Percentiles rank a stretch among this genome's conserved stretches.
These are phyloP conservation scores for Ogataea trehalophila DNA, from an alignment of 805 yeast genomes.

Conservation along the genomic window DNA sequence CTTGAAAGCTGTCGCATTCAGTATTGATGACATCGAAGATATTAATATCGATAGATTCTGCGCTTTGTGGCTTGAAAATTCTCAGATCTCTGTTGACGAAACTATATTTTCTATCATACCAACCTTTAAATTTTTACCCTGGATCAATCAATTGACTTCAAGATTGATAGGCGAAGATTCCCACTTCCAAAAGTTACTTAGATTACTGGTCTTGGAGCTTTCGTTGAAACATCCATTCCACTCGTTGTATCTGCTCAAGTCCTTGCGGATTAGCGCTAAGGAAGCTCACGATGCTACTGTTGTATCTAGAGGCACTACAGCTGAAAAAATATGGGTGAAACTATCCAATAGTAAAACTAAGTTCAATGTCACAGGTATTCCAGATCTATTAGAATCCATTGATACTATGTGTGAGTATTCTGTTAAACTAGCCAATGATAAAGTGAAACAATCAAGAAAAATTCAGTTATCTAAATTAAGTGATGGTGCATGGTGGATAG, in stretches of 20 bases:
- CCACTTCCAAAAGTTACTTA: conserved; percentile 52
- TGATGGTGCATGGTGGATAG: conserved; percentile 56
- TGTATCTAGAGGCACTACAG: conserved; percentile 46
- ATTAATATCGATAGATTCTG: conserved; percentile 71
- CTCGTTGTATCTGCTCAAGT: conserved; percentile 56
- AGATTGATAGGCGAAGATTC: conserved; percentile 47
- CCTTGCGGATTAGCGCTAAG: conserved; percentile 39
- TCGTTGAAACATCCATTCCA: conserved; percentile 67
- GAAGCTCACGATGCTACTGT: conserved; percentile 34
- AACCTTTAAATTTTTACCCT: conserved; percentile 59
- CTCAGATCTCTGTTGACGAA: conserved; percentile 27
- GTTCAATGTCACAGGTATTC: conserved; percentile 8
- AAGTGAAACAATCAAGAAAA: conserved; percentile 30
- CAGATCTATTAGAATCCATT: conserved; percentile 37
- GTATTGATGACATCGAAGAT: conserved; percentile 39
- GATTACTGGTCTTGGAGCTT: conserved; percentile 29
- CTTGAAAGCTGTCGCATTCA: conserved; percentile 44
- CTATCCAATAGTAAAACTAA: conserved; percentile 21
- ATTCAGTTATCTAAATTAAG: conserved; percentile 33
- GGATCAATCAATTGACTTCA: conserved; percentile 81
- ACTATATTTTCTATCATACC: conserved; percentile 42
- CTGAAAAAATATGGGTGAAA: conserved; percentile 41
- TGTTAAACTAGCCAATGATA: conserved; percentile 46
- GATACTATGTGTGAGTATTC: conserved; percentile 47
- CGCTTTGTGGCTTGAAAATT: conserved; percentile 73